Percentiles rank a stretch among this genome's conserved stretches.
Evolutionary conservation across 2,329 filamentous ascomycete species (phyloP).

Genomic region (Cordyceps fumosorosea): DNA sequence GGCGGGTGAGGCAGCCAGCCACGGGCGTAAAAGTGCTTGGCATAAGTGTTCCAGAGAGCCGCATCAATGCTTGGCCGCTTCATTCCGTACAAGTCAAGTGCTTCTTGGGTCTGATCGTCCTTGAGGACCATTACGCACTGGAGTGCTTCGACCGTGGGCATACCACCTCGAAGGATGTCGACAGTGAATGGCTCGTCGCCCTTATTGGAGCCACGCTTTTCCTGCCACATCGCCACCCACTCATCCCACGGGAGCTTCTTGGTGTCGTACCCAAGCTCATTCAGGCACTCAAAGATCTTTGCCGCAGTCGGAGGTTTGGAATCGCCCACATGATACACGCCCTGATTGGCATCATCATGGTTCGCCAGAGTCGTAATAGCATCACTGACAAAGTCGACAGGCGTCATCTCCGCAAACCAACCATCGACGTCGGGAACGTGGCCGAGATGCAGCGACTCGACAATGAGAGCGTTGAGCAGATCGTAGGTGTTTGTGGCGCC

Average conservation of each 20-base stretch:
- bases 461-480: conserved; percentile 66
- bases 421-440: conserved; percentile 62
- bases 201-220: conserved; percentile 58
- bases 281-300: conserved; percentile 57
- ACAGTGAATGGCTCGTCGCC: conserved; percentile 69
- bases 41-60: conserved; percentile 68
- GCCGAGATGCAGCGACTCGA: conserved; percentile 70
- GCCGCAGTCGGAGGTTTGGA: conserved; percentile 61
- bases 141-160: conserved; percentile 69
- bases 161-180: conserved; percentile 72
- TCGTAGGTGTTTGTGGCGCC: conserved; percentile 75
- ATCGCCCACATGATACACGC: conserved; percentile 69
- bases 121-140: conserved; percentile 66
- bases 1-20: conserved; percentile 67
- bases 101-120: conserved; percentile 59
- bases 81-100: conserved; percentile 45
- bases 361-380: conserved; percentile 65
- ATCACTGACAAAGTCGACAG: conserved; percentile 73
- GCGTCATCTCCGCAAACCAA: conserved; percentile 79
- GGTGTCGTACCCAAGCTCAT: conserved; percentile 64
- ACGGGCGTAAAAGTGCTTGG: conserved; percentile 72
- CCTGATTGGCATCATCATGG: conserved; percentile 54
- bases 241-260: conserved; percentile 61
- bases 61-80: conserved; percentile 63
- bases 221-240: conserved; percentile 68